Evolutionary conservation across 495 filamentous ascomycete species (phyloP).

Genomic region (Neurospora sp.): DNA sequence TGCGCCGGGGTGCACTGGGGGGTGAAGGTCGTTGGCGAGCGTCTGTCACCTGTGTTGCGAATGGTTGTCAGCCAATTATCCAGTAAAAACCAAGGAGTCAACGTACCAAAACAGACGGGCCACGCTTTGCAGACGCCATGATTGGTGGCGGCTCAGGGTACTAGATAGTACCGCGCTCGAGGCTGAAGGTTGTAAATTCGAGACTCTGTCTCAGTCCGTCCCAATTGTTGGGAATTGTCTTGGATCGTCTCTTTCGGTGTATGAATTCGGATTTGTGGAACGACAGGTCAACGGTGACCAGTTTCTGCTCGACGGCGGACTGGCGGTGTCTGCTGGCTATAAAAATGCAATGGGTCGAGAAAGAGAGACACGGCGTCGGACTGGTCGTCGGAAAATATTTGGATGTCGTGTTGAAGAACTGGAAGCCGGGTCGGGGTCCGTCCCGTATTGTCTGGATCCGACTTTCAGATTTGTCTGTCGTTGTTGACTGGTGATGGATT

Average conservation of each 20-base stretch:
- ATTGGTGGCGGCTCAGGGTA: neutral
- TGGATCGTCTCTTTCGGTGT: neutral
- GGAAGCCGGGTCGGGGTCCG: neutral
- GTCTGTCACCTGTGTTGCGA: slow-evolving; percentile 24
- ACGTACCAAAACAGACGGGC: slow-evolving; percentile 26
- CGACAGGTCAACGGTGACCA: neutral
- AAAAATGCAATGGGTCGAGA: neutral
- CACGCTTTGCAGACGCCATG: slow-evolving; percentile 25
- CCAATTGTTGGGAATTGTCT: neutral
- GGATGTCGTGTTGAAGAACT: neutral
- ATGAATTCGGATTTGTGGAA: neutral
- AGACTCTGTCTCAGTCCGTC: neutral
- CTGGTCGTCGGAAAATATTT: neutral
- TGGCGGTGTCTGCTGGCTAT: neutral
- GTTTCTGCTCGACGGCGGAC: neutral
- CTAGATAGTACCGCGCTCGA: neutral
- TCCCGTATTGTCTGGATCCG: neutral
- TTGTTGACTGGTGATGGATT: neutral
- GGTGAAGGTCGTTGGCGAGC: slow-evolving; percentile 20
- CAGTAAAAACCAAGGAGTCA: neutral
- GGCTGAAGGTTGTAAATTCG: neutral
- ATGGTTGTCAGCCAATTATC: neutral
- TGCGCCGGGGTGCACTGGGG: slow-evolving; percentile 11
- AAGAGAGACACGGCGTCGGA: neutral
- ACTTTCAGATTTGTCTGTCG: neutral